These are phyloP conservation scores for Wickerhamiella brachini DNA, from an alignment of 805 yeast species.

Conservation along the genomic window DNA sequence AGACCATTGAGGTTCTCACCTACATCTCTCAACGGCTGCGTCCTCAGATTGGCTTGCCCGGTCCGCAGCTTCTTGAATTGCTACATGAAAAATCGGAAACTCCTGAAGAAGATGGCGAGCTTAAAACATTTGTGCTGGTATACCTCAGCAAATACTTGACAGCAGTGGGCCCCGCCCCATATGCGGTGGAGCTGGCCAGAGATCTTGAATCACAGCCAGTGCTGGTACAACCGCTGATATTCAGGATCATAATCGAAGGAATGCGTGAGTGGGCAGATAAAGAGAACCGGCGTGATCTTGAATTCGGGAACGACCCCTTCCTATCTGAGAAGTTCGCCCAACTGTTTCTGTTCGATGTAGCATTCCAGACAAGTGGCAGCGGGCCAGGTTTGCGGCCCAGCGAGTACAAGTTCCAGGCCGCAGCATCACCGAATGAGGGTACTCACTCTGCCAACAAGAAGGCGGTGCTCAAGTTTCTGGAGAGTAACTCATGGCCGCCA, in stretches of 20 bases:
- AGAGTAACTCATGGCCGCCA: conserved; percentile 16
- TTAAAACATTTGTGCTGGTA: not conserved
- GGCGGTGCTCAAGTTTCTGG: conserved; percentile 30
- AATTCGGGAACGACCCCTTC: not conserved
- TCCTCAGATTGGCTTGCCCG: conserved; percentile 34
- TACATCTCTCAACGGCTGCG: conserved; percentile 35
- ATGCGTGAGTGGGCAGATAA: conserved; percentile 1
- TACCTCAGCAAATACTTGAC: not conserved
- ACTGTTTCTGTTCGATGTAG: conserved; percentile 44
- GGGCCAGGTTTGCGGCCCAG: conserved; percentile 51
- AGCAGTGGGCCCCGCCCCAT: not conserved
- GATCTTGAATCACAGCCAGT: not conserved
- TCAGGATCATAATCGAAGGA: conserved; percentile 8
- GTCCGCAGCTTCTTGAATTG: conserved; percentile 36
- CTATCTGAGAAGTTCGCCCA: conserved; percentile 32
- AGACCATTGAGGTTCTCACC: conserved; percentile 52
- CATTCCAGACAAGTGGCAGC: conserved; percentile 8
- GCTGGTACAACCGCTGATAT: conserved; percentile 8
- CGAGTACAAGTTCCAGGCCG: conserved; percentile 51
- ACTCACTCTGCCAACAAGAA: conserved; percentile 32
- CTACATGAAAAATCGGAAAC: not conserved
- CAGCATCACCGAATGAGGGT: conserved; percentile 26
- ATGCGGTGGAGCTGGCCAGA: not conserved
- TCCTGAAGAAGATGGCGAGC: not conserved
- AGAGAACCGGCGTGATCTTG: not conserved